Conservation (phyloP, 305 asterid species). For the Rubia peregrina region DNA sequence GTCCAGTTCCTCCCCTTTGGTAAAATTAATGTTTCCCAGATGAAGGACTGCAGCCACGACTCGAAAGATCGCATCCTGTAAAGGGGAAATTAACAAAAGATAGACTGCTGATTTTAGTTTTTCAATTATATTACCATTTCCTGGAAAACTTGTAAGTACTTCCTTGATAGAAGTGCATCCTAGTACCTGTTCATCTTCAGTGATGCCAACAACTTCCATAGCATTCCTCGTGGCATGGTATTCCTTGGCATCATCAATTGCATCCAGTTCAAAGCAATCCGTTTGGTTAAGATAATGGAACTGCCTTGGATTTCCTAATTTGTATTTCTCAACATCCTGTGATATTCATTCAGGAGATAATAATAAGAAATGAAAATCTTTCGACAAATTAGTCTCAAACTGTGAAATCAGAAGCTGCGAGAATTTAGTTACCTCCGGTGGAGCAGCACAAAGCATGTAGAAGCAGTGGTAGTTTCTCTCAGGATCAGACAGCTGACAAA, state of each 20-base stretch:
- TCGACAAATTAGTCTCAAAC: neutral
- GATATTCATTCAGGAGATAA: constrained; percentile 8
- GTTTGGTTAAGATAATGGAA: constrained; percentile 90
- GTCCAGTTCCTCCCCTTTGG: constrained; percentile 9
- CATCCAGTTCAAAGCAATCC: constrained; percentile 57
- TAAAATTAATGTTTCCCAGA: constrained; percentile 13
- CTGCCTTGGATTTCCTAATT: constrained; percentile 60
- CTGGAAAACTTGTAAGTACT: neutral
- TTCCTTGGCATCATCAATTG: constrained; percentile 75
- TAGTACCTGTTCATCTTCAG: constrained; percentile 69
- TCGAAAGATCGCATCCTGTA: constrained; percentile 15
- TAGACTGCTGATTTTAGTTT: too few species aligned
- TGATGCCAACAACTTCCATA: constrained; percentile 86
- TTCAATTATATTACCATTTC: neutral
- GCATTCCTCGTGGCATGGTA: constrained; percentile 75
- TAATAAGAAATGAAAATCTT: neutral
- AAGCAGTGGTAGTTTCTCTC: constrained; percentile 97
- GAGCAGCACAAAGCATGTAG: constrained; percentile 96
- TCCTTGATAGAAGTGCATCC: neutral
- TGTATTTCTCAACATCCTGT: constrained; percentile 67
- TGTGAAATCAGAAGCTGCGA: neutral
- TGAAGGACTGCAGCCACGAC: constrained; percentile 18
- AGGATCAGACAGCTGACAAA: constrained; percentile 88
- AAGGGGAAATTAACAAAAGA: neutral
- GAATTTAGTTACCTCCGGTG: constrained; percentile 48